Evolutionary conservation across 768 basidiomycete genomes (phyloP), one percentile per base, ranked within the genome.

Genomic region (Boletellus ananiceps): DNA sequence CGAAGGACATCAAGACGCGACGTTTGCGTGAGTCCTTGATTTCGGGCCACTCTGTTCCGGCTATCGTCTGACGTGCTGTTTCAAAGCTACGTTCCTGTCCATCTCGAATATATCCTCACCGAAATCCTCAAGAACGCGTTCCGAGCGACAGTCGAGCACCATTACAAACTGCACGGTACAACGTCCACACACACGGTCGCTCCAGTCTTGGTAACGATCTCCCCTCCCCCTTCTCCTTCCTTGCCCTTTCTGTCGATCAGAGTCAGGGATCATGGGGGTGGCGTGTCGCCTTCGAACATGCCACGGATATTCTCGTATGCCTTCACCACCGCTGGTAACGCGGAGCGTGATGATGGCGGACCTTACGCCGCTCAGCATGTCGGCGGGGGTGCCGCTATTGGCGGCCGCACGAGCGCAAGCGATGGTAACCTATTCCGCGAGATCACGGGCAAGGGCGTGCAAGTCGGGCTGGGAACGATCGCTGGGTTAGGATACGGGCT

Each of bases 121-220:
- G 92, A 94, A 65, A 80, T 94, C 35, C 75, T 94, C 35, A 94
- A 94, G 69, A 94, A 94, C 62, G 80, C 91, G 0, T 94, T 91
- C 69, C 84, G 92, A 29, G 92, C 92, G 8, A 92, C 88, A 2
- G 83, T 91, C 21, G 92, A 94, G 60, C 79, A 81, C 49, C 81
- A 91, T 49, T 66, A 71, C 49, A 77, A 75, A 44, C 66, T 65
- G 13, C 56, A 71, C 38, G 72, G 70, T 43, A 55, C 59, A 29
- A 58, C 70, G 9, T 64, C 72, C 19, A 44, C 72, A 5, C 45
- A 57, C 38, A 34, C 61, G 51, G 58, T 89, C 6, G 77, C 87
- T 0, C 83, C 88, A 2, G 80, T 93, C 9, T 67, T 74, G 27
- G 74, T 91, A 37, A 93, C 91, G 2, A 75, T 92, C 34, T 80